phyloP scores from a whole-genome alignment of 1,139 yeast genomes.

The Schwanniomyces etchellsii region DNA sequence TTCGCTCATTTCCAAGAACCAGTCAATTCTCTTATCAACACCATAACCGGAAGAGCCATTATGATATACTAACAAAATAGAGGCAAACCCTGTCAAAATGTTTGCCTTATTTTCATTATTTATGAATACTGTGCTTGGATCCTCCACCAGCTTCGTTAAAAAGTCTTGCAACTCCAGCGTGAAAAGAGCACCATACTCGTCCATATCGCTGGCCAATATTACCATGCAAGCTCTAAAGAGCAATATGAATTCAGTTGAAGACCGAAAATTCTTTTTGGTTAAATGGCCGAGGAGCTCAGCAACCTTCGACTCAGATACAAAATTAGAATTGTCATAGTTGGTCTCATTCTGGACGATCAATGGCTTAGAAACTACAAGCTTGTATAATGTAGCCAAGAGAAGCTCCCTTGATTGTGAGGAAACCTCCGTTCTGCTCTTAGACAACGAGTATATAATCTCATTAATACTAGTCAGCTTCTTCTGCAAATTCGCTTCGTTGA shows the following conservation, averaged over 20 bases:
- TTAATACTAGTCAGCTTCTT: slow-evolving; percentile 33
- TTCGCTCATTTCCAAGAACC: slow-evolving; percentile 43
- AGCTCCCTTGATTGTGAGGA: slow-evolving; percentile 46
- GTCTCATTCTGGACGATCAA: slow-evolving; percentile 34
- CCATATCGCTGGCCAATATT: slow-evolving; percentile 42
- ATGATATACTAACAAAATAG: slow-evolving; percentile 38
- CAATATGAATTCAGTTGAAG: slow-evolving; percentile 39
- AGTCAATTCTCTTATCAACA: slow-evolving; percentile 37
- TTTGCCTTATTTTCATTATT: slow-evolving; percentile 37
- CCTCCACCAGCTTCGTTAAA: slow-evolving; percentile 28
- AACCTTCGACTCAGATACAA: slow-evolving; percentile 33
- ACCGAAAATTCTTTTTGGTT: slow-evolving; percentile 28
- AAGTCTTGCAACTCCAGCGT: slow-evolving; percentile 33
- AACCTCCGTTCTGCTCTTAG: slow-evolving; percentile 37
- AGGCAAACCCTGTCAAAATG: slow-evolving; percentile 40
- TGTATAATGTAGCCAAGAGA: slow-evolving; percentile 46
- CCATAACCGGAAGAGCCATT: slow-evolving; percentile 49
- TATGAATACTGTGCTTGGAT: slow-evolving; percentile 26
- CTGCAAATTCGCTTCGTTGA: slow-evolving; percentile 33
- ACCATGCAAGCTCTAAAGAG: slow-evolving; percentile 39
- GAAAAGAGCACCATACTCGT: slow-evolving; percentile 45
- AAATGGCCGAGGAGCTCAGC: slow-evolving; percentile 28
- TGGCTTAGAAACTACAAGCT: slow-evolving; percentile 41
- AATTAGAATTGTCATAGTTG: slow-evolving; percentile 24
- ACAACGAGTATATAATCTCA: slow-evolving; percentile 36